Percentiles rank a stretch among this genome's conserved stretches.
phyloP scores from a whole-genome alignment of 1,139 yeast genomes.

The Saccharomyces hybrid region DNA sequence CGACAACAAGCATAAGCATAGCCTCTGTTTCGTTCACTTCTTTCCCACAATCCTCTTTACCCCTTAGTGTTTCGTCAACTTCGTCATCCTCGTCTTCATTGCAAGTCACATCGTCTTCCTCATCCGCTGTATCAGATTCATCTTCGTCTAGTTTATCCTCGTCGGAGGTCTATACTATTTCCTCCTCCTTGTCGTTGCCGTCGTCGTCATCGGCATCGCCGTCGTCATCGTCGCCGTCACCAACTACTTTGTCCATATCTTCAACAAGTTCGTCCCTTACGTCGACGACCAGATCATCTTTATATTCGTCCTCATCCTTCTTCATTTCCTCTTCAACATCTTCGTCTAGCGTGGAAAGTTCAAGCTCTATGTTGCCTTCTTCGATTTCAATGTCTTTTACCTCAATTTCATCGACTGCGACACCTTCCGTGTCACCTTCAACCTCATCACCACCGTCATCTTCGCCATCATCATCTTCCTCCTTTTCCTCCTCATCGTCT shows the following conservation, averaged over 20 bases:
- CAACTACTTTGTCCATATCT: slow-evolving; percentile 1
- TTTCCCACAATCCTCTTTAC: not conserved
- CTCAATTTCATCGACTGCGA: slow-evolving; percentile 14
- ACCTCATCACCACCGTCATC: slow-evolving; percentile 9
- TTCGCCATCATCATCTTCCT: slow-evolving; percentile 7
- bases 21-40: not conserved
- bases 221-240: not conserved
- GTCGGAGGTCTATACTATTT: not conserved
- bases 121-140: not conserved
- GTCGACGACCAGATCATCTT: slow-evolving; percentile 1
- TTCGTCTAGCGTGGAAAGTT: not conserved
- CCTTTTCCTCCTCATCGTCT: slow-evolving; percentile 8
- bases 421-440: slow-evolving; percentile 1
- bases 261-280: not conserved
- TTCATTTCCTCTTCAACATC: slow-evolving; percentile 4
- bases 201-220: not conserved
- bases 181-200: not conserved
- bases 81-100: not conserved
- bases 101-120: not conserved
- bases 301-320: slow-evolving; percentile 5
- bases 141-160: not conserved
- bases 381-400: not conserved
- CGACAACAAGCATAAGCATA: not conserved
- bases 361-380: slow-evolving; percentile 6
- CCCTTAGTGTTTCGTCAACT: not conserved